Conservation (phyloP, 192 early-diverging fungal genomes). For the Backusella tuberculispora region DNA sequence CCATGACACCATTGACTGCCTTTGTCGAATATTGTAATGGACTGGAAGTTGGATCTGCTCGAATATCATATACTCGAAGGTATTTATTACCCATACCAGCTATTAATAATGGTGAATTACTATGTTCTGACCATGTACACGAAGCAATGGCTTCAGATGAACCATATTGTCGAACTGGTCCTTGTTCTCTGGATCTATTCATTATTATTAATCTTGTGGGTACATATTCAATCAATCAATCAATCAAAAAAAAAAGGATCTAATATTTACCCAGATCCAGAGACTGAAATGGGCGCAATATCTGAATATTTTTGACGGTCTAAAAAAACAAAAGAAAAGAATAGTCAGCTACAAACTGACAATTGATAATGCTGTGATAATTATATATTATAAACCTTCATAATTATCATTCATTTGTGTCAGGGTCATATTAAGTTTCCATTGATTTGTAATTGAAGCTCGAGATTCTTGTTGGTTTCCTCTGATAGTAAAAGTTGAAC, state of each 20-base stretch:
- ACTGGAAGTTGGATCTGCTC: constrained; percentile 52
- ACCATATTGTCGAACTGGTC: constrained; percentile 62
- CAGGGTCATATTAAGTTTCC: neutral
- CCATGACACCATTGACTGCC: constrained; percentile 65
- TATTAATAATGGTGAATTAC: constrained; percentile 55
- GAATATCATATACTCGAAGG: constrained; percentile 71
- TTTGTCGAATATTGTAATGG: constrained; percentile 68
- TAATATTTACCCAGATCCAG: neutral
- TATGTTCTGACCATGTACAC: constrained; percentile 64
- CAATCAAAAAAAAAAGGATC: neutral
- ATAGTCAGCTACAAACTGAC: neutral
- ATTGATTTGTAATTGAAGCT: constrained; percentile 9
- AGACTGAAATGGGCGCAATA: constrained; percentile 6
- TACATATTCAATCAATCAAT: neutral
- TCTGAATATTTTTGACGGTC: neutral
- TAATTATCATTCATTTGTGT: constrained; percentile 16
- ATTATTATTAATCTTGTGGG: neutral
- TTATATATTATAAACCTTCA: neutral
- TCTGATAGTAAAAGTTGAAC: neutral
- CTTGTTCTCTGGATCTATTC: constrained; percentile 26
- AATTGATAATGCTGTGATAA: neutral
- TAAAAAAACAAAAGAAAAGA: neutral
- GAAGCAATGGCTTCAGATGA: constrained; percentile 67
- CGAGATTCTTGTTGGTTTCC: constrained; percentile 9
- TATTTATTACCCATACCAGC: constrained; percentile 77